These are phyloP conservation scores for Melampsora larici-populina DNA, from an alignment of 1,284 basidiomycete genomes.

Conservation along the genomic window DNA sequence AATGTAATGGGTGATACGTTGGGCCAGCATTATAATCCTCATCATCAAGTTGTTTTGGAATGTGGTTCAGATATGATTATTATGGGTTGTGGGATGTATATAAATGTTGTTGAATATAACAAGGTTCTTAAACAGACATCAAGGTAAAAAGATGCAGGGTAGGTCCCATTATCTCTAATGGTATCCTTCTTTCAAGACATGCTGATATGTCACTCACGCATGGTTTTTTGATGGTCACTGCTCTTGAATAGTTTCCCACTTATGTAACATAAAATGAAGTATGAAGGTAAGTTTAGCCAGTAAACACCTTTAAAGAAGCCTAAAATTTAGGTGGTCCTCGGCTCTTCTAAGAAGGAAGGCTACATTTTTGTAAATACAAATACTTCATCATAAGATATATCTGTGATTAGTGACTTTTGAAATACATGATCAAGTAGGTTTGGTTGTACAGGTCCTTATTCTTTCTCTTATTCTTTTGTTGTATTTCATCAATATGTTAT, in stretches of 20 bases:
- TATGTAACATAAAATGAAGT: too few relatives aligned
- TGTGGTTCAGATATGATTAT: slow-evolving; percentile 95
- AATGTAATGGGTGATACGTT: slow-evolving; percentile 77
- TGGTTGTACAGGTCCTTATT: too few relatives aligned
- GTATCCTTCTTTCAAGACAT: not conserved
- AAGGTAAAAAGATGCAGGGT: slow-evolving; percentile 39
- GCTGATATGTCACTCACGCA: not conserved
- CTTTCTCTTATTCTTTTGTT: too few relatives aligned
- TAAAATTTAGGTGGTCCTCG: too few relatives aligned
- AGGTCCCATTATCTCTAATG: not conserved
- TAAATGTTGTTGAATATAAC: slow-evolving; percentile 56
- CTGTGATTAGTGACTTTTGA: too few relatives aligned
- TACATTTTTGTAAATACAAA: too few relatives aligned
- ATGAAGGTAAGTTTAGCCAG: too few relatives aligned
- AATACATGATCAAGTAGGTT: too few relatives aligned
- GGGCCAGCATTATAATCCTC: slow-evolving; percentile 96
- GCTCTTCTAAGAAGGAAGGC: too few relatives aligned
- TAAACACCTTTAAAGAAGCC: too few relatives aligned
- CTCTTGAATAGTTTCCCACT: not conserved
- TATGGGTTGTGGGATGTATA: slow-evolving; percentile 92
- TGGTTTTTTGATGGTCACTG: not conserved
- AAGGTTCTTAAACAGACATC: slow-evolving; percentile 9
- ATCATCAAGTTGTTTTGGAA: slow-evolving; percentile 74
- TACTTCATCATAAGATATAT: too few relatives aligned
- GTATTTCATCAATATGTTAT: too few relatives aligned